Percentiles rank a stretch among this genome's conserved stretches.
phyloP scores from a whole-genome alignment of 2,329 filamentous ascomycete genomes.

The Celoporthe dispersa region DNA sequence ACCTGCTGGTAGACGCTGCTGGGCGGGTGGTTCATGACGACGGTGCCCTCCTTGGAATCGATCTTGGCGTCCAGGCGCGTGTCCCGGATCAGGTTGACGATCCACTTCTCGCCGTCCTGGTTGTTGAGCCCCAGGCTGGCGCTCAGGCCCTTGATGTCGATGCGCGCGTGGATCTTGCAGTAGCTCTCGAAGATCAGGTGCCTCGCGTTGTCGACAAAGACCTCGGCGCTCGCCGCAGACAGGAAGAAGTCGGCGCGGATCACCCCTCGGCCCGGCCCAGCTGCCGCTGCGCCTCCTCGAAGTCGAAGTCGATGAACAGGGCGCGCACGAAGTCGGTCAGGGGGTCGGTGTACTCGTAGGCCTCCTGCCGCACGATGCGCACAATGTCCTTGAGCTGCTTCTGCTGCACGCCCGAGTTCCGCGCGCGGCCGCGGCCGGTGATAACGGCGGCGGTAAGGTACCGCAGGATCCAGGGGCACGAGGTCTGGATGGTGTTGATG shows the following conservation, averaged over 20 bases:
- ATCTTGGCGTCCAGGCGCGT: conserved; percentile 98
- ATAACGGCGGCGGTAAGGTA: conserved; percentile 95
- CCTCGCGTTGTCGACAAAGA: conserved; percentile 90
- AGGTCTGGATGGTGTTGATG: conserved; percentile 99
- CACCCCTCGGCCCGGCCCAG: conserved; percentile 85
- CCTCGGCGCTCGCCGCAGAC: conserved; percentile 72
- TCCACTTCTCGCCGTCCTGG: conserved; percentile 99
- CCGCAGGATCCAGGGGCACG: conserved; percentile 93
- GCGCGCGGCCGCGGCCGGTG: conserved; percentile 80
- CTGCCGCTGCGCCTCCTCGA: conserved; percentile 92
- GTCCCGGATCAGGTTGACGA: conserved; percentile 98
- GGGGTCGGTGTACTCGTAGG: conserved; percentile 96
- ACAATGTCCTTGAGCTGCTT: conserved; percentile 98
- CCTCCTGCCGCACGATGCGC: conserved; percentile 93
- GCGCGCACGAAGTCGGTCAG: conserved; percentile 96
- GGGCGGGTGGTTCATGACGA: conserved; percentile 98
- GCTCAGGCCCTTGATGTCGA: conserved; percentile 97
- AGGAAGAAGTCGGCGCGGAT: conserved; percentile 96
- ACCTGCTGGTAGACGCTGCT: conserved; percentile 99
- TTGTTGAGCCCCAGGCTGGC: conserved; percentile 87
- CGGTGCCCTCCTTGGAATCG: conserved; percentile 97
- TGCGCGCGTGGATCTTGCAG: conserved; percentile 99
- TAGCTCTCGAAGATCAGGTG: conserved; percentile 98
- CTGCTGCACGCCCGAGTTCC: conserved; percentile 87
- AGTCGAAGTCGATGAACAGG: conserved; percentile 94